phyloP scores from a whole-genome alignment of 345 rosid species.

The Salix caprea region DNA sequence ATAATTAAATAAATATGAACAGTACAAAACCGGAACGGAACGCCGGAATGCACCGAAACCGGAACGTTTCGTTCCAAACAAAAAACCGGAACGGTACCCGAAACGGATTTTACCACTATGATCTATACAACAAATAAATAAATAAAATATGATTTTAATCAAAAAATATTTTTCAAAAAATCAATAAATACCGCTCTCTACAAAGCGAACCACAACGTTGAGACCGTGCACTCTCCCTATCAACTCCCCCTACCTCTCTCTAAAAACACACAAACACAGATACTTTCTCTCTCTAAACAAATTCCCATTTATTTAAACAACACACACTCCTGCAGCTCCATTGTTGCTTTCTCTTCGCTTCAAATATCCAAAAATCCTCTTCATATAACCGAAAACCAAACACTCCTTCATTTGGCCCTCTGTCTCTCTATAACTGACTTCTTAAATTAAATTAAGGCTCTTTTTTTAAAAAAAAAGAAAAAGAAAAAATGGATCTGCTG shows the following conservation, averaged over 20 bases:
- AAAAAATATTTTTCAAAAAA: too few species aligned
- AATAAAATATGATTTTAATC: too few species aligned
- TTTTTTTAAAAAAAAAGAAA: neutral
- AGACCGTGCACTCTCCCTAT: too few species aligned
- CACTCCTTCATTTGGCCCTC: neutral
- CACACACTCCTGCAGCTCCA: neutral
- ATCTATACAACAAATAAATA: too few species aligned
- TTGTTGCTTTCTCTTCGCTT: neutral
- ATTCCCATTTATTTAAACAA: neutral
- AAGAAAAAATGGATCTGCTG: constrained; percentile 38
- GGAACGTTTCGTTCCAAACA: too few species aligned
- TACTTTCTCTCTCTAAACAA: neutral
- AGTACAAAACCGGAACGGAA: too few species aligned
- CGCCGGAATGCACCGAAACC: too few species aligned
- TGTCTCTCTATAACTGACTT: neutral
- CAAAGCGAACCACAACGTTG: too few species aligned
- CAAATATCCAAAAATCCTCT: neutral
- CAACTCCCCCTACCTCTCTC: neutral
- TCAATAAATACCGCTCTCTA: too few species aligned
- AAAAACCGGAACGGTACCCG: too few species aligned
- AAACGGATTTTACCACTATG: too few species aligned
- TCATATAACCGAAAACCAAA: neutral
- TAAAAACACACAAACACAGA: neutral
- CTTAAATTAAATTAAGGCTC: neutral
- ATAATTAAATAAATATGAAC: too few species aligned